These are phyloP conservation scores for Pecoramyces ruminantium DNA, from an alignment of 192 early-diverging fungal species.

Conservation along the genomic window DNA sequence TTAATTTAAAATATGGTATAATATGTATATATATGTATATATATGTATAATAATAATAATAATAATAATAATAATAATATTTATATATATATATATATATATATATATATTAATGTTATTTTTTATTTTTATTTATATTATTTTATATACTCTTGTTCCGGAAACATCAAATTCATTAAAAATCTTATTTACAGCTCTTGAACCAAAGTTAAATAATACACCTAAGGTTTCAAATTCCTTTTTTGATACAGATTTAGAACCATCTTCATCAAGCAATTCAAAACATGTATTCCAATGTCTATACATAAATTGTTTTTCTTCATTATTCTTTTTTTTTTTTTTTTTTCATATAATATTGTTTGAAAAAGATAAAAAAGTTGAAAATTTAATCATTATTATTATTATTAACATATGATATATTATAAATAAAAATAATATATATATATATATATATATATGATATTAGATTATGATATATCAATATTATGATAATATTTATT, in stretches of 20 bases:
- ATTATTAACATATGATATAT: no score
- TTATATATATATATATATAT: no score
- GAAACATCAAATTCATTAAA: conserved; percentile 24
- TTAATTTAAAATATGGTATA: no score
- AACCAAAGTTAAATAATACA: conserved; percentile 24
- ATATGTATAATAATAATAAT: no score
- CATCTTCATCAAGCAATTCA: conserved; percentile 28
- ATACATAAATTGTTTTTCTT: conserved; percentile 25
- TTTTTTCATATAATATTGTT: no score
- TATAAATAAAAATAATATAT: neutral
- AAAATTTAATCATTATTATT: no score
- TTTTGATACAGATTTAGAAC: conserved; percentile 16
- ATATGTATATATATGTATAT: no score
- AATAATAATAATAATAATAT: no score
- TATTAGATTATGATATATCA: no score
- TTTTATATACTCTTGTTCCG: conserved; percentile 10
- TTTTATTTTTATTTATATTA: neutral
- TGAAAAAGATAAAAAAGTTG: no score
- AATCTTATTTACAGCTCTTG: conserved; percentile 15
- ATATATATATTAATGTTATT: neutral
- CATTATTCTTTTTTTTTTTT: conserved; percentile 9
- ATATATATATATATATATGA: neutral
- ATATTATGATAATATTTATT: no score
- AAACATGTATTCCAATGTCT: conserved; percentile 28
- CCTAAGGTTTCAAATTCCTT: conserved; percentile 23